Conservation (phyloP, 2,329 filamentous ascomycete genomes). For the Fusarium foetens region DNA sequence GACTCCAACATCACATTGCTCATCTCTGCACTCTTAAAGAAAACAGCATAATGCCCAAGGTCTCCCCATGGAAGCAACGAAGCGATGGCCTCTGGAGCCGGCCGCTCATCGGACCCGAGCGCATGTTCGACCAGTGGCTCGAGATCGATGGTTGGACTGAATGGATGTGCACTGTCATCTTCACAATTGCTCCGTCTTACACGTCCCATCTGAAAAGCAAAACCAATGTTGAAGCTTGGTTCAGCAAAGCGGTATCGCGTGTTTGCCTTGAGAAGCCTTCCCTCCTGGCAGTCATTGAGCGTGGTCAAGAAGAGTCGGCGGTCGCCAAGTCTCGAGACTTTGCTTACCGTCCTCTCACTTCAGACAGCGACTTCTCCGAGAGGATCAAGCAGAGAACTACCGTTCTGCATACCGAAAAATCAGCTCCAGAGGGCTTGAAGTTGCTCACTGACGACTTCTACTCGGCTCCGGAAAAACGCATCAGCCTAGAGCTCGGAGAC, state of each 20-base stretch:
- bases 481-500: background rate
- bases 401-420: background rate
- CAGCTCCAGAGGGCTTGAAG: background rate
- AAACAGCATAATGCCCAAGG: background rate
- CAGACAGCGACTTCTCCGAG: background rate
- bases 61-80: background rate
- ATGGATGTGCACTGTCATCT: background rate
- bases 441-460: slow-evolving; percentile 7
- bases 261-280: background rate
- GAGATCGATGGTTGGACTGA: background rate
- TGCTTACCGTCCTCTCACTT: background rate
- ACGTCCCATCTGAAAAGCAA: background rate
- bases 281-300: background rate
- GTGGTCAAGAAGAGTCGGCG: background rate
- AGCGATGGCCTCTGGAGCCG: background rate
- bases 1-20: background rate
- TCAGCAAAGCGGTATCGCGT: background rate
- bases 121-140: slow-evolving; percentile 14
- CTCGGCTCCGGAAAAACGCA: background rate
- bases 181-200: background rate
- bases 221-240: background rate
- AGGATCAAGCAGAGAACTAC: background rate
- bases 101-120: background rate
- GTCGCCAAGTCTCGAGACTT: background rate
- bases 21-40: too few relatives aligned